phyloP scores from a whole-genome alignment of 306 rosid genomes.

The Sicyos baderoa region DNA sequence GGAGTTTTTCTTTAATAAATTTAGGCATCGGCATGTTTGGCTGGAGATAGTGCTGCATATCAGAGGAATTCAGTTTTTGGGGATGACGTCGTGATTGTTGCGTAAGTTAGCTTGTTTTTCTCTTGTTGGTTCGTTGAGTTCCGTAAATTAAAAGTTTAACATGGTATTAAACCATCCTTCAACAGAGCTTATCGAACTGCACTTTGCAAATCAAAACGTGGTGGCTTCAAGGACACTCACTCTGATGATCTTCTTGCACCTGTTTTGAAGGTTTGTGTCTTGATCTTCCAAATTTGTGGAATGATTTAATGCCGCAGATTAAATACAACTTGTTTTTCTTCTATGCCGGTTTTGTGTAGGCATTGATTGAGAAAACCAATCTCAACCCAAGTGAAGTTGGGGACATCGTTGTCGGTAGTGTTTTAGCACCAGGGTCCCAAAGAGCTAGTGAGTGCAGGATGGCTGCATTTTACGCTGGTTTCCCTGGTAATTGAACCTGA shows the following conservation, averaged over 20 bases:
- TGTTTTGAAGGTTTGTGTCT: constrained; percentile 62
- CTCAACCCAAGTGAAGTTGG: constrained; percentile 84
- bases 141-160: neutral
- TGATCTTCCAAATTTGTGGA: neutral
- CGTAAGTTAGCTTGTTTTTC: constrained; percentile 47
- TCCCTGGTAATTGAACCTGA: constrained; percentile 53
- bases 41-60: constrained; percentile 93
- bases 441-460: constrained; percentile 97
- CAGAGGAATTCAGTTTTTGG: constrained; percentile 57
- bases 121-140: neutral
- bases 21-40: constrained; percentile 76
- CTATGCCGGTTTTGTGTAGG: constrained; percentile 30
- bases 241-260: constrained; percentile 94
- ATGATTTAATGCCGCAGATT: neutral
- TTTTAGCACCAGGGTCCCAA: constrained; percentile 80
- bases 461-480: constrained; percentile 99
- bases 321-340: neutral
- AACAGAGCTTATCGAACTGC: constrained; percentile 77
- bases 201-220: constrained; percentile 78
- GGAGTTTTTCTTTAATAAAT: neutral
- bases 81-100: constrained; percentile 88
- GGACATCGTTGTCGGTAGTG: constrained; percentile 85
- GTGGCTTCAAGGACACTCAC: constrained; percentile 81
- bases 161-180: neutral
- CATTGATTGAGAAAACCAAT: constrained; percentile 70